Evolutionary conservation across 495 filamentous ascomycete species (phyloP).

Genomic region (Rusavskia elegans): DNA sequence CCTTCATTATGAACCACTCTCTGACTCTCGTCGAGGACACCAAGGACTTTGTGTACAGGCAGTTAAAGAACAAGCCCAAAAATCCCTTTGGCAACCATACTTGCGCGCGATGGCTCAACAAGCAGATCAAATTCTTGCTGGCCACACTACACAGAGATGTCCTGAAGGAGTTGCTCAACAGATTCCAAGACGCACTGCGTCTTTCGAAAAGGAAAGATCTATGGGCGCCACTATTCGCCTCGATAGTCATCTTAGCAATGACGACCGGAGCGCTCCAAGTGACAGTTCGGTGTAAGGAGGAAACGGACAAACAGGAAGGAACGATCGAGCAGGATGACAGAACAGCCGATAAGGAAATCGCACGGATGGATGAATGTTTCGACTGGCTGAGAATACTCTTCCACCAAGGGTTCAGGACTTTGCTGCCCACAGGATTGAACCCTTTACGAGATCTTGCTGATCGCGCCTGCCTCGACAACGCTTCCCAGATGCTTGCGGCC

Average conservation of each 20-base stretch:
- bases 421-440: neutral
- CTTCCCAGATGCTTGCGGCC: neutral
- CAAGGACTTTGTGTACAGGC: neutral
- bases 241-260: neutral
- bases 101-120: neutral
- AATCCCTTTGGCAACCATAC: neutral
- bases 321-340: neutral
- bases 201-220: neutral
- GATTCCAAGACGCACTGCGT: neutral
- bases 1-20: conserved; percentile 1
- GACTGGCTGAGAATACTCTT: neutral
- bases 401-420: neutral
- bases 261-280: neutral
- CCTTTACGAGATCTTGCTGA: neutral
- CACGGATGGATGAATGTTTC: neutral
- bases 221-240: neutral
- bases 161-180: neutral
- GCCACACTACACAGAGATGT: neutral
- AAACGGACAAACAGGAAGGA: conserved; percentile 1
- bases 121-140: conserved; percentile 1
- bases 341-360: neutral
- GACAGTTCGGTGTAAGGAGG: neutral
- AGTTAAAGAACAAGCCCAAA: neutral
- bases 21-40: conserved; percentile 1
- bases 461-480: neutral